phyloP scores from a whole-genome alignment of 805 yeast genomes.

The Wickerhamomyces bisporus region DNA sequence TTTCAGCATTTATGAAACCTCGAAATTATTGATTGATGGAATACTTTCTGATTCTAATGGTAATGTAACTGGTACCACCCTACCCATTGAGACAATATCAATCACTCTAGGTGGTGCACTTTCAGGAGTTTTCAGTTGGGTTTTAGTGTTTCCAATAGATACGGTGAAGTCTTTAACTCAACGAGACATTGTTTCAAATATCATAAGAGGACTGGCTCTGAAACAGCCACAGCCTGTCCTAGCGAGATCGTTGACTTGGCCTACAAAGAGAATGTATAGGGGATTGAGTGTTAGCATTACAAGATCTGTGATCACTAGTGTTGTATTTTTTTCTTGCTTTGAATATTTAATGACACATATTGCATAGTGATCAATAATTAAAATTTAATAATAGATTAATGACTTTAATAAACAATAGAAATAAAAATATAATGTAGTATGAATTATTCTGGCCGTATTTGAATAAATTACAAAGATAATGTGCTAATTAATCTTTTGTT shows the following conservation, averaged over 20 bases:
- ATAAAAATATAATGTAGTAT: too few relatives aligned
- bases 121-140: constrained; percentile 74
- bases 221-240: constrained; percentile 32
- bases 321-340: constrained; percentile 69
- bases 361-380: constrained; percentile 23
- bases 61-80: constrained; percentile 27
- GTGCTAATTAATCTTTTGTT: too few relatives aligned
- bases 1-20: constrained; percentile 70
- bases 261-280: constrained; percentile 53
- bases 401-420: too few relatives aligned
- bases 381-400: not conserved
- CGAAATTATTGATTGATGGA: constrained; percentile 44
- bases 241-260: constrained; percentile 32
- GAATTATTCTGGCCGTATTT: too few relatives aligned
- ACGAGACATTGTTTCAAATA: constrained; percentile 64
- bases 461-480: too few relatives aligned
- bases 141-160: constrained; percentile 72
- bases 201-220: constrained; percentile 48
- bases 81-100: constrained; percentile 34
- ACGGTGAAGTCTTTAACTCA: constrained; percentile 74
- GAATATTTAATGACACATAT: constrained; percentile 62
- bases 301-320: constrained; percentile 67
- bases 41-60: constrained; percentile 19
- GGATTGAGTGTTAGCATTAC: constrained; percentile 74
- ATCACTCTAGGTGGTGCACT: constrained; percentile 72